These are phyloP conservation scores for Kwoniella sp. DNA, from an alignment of 768 basidiomycete genomes.

Conservation along the genomic window DNA sequence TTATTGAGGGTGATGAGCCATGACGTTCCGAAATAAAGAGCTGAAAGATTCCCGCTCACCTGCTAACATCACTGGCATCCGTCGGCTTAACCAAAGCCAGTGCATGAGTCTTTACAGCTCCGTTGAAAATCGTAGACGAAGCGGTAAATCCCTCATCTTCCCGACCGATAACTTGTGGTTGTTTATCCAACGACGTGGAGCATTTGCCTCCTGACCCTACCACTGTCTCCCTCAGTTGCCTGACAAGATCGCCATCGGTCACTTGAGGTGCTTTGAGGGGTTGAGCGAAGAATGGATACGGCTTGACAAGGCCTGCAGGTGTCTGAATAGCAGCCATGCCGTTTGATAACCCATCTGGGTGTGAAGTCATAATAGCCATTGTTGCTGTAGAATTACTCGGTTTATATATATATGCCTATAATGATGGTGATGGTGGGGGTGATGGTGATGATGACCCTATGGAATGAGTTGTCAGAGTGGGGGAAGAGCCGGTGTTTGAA, in stretches of 20 bases:
- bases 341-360: not conserved
- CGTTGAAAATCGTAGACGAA: slow-evolving; percentile 66
- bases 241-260: slow-evolving; percentile 9
- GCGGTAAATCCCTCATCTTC: slow-evolving; percentile 45
- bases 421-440: no score
- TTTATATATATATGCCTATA: not conserved
- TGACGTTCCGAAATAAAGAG: no score
- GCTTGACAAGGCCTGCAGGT: slow-evolving; percentile 9
- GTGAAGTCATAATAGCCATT: slow-evolving; percentile 14
- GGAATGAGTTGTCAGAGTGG: not conserved
- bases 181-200: not conserved
- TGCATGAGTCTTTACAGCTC: slow-evolving; percentile 66
- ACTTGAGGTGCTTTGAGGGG: not conserved
- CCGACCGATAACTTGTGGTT: slow-evolving; percentile 20
- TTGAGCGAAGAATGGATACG: slow-evolving; percentile 25
- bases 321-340: not conserved
- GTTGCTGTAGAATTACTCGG: not conserved
- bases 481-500: no score
- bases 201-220: not conserved
- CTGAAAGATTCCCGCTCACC: slow-evolving; percentile 63
- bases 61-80: slow-evolving; percentile 79
- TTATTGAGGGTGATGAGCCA: not conserved
- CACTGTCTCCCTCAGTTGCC: slow-evolving; percentile 12
- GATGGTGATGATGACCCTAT: not conserved
- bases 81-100: slow-evolving; percentile 71